These are phyloP conservation scores for Flaveria bidentis DNA, from an alignment of 129 eudicot genomes.

Conservation along the genomic window DNA sequence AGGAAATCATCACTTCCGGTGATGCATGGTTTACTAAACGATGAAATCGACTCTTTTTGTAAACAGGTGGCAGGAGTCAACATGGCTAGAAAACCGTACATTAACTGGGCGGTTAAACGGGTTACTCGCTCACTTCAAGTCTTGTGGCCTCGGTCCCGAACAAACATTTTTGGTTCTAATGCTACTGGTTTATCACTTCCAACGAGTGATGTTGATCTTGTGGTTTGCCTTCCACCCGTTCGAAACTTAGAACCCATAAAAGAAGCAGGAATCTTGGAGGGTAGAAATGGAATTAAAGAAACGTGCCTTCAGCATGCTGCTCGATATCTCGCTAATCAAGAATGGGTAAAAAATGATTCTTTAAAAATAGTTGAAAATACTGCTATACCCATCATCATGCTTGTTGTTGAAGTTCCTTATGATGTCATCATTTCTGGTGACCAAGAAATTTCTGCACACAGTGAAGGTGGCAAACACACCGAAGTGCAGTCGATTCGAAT, in stretches of 20 bases:
- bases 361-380: constrained; percentile 94
- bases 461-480: constrained; percentile 33
- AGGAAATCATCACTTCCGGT: constrained; percentile 58
- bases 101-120: constrained; percentile 95
- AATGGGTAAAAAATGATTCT: constrained; percentile 96
- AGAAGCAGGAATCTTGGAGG: constrained; percentile 96
- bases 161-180: constrained; percentile 86
- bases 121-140: constrained; percentile 95
- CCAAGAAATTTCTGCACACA: constrained; percentile 38
- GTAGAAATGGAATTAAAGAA: constrained; percentile 92
- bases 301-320: constrained; percentile 98
- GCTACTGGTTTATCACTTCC: constrained; percentile 96
- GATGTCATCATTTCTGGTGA: constrained; percentile 54
- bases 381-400: constrained; percentile 98
- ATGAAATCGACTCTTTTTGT: constrained; percentile 79
- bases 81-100: constrained; percentile 66
- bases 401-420: constrained; percentile 82
- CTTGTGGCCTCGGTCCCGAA: constrained; percentile 94
- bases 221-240: constrained; percentile 94
- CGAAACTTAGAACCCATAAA: constrained; percentile 92
- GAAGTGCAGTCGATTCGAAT: constrained; percentile 67
- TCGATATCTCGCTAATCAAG: constrained; percentile 89
- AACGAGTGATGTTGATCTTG: constrained; percentile 95
- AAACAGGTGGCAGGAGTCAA: constrained; percentile 87
- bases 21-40: constrained; percentile 68